Conservation (phyloP, 768 basidiomycete genomes). For the Ramaria sp. region DNA sequence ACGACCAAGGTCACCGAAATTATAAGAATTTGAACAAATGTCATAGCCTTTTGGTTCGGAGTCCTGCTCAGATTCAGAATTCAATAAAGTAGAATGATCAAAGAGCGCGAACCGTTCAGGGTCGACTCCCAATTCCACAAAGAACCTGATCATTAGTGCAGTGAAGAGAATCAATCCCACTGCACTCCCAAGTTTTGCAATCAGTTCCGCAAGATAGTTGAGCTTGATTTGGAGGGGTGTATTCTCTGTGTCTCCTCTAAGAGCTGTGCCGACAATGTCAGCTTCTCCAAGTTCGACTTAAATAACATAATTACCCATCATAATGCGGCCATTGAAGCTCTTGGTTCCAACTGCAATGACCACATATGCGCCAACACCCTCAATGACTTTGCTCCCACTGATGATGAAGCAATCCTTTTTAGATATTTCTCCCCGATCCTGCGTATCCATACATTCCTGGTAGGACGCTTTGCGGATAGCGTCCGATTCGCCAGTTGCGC, state of each 20-base stretch:
- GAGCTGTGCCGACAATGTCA: conserved; percentile 34
- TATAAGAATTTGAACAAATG: conserved; percentile 88
- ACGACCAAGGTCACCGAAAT: conserved; percentile 90
- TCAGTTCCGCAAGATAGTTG: conserved; percentile 87
- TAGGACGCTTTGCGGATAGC: conserved; percentile 83
- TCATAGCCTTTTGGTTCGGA: conserved; percentile 73
- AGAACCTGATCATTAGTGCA: conserved; percentile 88
- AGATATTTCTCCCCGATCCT: conserved; percentile 19
- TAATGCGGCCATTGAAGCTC: conserved; percentile 93
- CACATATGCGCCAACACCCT: conserved; percentile 89
- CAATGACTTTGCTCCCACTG: conserved; percentile 85
- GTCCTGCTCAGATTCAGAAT: conserved; percentile 30
- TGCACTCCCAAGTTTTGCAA: conserved; percentile 79
- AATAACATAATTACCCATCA: conserved; percentile 67
- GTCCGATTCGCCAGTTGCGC: conserved; percentile 94
- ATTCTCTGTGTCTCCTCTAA: conserved; percentile 76
- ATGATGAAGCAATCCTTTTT: conserved; percentile 90
- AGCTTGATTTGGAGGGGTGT: conserved; percentile 93
- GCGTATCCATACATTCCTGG: conserved; percentile 48
- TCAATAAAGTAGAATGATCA: not conserved
- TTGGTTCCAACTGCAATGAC: conserved; percentile 86
- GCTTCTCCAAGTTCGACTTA: not conserved
- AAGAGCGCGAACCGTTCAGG: conserved; percentile 40
- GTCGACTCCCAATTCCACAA: conserved; percentile 68
- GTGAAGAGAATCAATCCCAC: conserved; percentile 76